Evolutionary conservation across 352 stramenopile genomes (phyloP).

Genomic region (Phytophthora idaei): DNA sequence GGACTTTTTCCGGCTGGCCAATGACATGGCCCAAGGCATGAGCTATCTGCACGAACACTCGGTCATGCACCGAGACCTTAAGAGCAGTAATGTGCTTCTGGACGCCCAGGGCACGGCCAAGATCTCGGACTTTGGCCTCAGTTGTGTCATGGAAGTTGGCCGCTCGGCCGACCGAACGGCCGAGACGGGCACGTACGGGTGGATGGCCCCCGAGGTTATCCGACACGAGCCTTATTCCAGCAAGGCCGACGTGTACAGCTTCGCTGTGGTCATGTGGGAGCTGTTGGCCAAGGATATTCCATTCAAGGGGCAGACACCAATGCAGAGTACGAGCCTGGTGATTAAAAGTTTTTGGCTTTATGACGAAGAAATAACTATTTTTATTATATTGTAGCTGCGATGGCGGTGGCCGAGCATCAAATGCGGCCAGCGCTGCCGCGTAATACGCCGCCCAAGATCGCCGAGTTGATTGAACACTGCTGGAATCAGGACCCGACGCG

Average conservation of each 20-base stretch:
- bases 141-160: constrained; percentile 62
- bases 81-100: constrained; percentile 91
- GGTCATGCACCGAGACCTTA: constrained; percentile 93
- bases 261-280: constrained; percentile 75
- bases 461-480: constrained; percentile 60
- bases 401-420: constrained; percentile 63
- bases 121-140: constrained; percentile 77
- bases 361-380: not conserved
- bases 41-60: constrained; percentile 89
- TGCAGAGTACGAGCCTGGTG: constrained; percentile 38
- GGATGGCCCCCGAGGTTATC: constrained; percentile 93
- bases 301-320: constrained; percentile 64
- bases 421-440: constrained; percentile 67
- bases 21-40: constrained; percentile 74
- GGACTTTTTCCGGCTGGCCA: constrained; percentile 65
- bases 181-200: constrained; percentile 82
- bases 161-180: constrained; percentile 59
- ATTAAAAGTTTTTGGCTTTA: not conserved
- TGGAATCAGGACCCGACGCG: constrained; percentile 62
- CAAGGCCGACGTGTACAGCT: constrained; percentile 93
- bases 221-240: constrained; percentile 89
- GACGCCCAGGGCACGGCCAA: constrained; percentile 60
- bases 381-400: constrained; percentile 42
- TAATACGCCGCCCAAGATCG: constrained; percentile 58
- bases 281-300: constrained; percentile 65